Evolutionary conservation across 2,329 filamentous ascomycete genomes (phyloP), one percentile per base, ranked within the genome.

Genomic region (Ophiobolus disseminans): DNA sequence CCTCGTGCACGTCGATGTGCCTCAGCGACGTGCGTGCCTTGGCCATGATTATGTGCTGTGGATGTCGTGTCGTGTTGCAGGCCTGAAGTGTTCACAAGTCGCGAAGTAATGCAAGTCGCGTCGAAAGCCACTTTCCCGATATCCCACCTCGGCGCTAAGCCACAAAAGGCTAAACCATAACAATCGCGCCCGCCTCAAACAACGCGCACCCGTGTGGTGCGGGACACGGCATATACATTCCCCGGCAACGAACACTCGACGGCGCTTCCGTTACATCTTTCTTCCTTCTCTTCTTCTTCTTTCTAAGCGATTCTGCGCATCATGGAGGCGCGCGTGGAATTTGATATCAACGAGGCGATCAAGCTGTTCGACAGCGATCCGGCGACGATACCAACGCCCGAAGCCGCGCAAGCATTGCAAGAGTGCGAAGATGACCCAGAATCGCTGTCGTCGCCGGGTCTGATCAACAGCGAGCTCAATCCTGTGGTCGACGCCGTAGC

Each of bases 361-460:
- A 97, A 96, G 81, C 85, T 90, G 73, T 99, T 97, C 77, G 90
- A 97, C 83, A 95, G 91, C 76, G 93, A 97, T 73, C 93, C 94
- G 7, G 80, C 86, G 36, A 84, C 85, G 30, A 89, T 97, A 46
- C 80, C 88, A 6, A 97, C 92, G 2, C 87, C 89, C 34, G 93
- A 97, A 73, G 94, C 92, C 46, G 89, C 94, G 62, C 76, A 86
- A 35, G 84, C 88, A 50, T 84, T 99, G 16, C 82, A 91, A 63
- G 93, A 97, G 71, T 95, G 90, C 82, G 94, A 97, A 78, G 89
- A 89, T 73, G 91, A 97, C 63, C 89, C 91, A 41, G 91, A 97
- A 68, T 82, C 87, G 40, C 83, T 96, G 59, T 90, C 90, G 21
- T 86, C 65, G 47, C 85, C 50, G 81, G 83, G 85, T 47, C 75